A percentile compares a stretch with the other conserved stretches of the same genome.
Conservation (phyloP, 2,329 filamentous ascomycete genomes). For the Onygenales sp. region DNA sequence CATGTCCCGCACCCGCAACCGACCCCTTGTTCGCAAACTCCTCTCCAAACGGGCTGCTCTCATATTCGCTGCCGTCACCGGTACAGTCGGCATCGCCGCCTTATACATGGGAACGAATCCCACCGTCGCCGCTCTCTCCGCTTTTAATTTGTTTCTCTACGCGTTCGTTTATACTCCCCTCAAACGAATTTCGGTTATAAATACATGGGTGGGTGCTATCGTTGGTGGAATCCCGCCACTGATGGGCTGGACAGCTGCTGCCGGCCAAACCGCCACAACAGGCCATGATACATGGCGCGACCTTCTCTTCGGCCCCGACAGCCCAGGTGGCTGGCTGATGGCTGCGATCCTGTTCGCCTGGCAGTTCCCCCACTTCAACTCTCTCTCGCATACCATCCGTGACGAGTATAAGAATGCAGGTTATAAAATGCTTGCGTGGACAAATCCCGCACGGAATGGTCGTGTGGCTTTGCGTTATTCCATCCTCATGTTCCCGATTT, state of each 20-base stretch:
- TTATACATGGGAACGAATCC: conserved; percentile 90
- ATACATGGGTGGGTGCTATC: conserved; percentile 91
- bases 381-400: conserved; percentile 76
- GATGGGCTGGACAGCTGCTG: conserved; percentile 97
- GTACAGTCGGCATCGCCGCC: conserved; percentile 56
- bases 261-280: conserved; percentile 69
- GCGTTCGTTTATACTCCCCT: conserved; percentile 87
- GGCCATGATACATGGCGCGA: conserved; percentile 67
- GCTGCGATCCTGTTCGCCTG: conserved; percentile 80
- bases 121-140: conserved; percentile 78
- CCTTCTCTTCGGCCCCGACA: conserved; percentile 60
- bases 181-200: conserved; percentile 75
- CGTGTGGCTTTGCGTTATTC: conserved; percentile 85
- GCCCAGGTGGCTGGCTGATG: conserved; percentile 77
- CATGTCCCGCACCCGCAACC: conserved; percentile 87
- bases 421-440: conserved; percentile 70
- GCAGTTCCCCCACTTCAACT: conserved; percentile 99
- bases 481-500: conserved; percentile 76
- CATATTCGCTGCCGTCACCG: conserved; percentile 69
- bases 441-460: conserved; percentile 73
- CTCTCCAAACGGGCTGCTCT: conserved; percentile 62
- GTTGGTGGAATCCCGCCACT: conserved; percentile 89
- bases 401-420: conserved; percentile 73
- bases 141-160: conserved; percentile 78
- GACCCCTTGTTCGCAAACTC: conserved; percentile 76